Evolutionary conservation across 495 filamentous ascomycete genomes (phyloP), one percentile per base, ranked within the genome.

Genomic region (Aspergillus sclerotiicarbonarius): DNA sequence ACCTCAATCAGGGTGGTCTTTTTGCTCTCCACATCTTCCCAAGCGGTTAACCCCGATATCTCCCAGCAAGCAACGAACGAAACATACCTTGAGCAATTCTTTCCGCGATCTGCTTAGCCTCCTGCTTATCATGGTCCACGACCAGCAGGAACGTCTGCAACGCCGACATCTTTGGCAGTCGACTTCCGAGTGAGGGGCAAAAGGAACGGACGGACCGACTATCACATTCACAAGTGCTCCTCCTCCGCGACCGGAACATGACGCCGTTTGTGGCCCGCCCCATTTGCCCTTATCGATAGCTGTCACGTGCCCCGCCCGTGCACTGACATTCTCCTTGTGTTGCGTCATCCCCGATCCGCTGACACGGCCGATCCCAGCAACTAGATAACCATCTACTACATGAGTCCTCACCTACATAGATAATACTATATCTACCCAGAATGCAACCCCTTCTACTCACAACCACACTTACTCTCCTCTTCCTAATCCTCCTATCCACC

Each of bases 131-230:
- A 60, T 80, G 81, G 62, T 87, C 84, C 44, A 83, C 77, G 58
- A 82, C 82, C 63, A 89, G 76, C 73, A 90, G 77, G 62, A 85
- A 90, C 8, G 76, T 77, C 74, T 85, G 81, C 58, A 86, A 72
- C 61, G 83, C 83, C 63, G 83, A 86, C 84, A 88, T 79, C 50
- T 59, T 79, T 41, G 61, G 67, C n/a, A 43, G 31, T 43, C 2
- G 29, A 46, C 8, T 12, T 41, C 41, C 19, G 33, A 21, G 31
- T 52, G 57, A 62, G 60, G 51, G 44, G 41, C 44, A 41, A n/a
- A 15, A 13, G 37, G 13, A n/a, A 15, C 9, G 37, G 37, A 37
- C 15, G 35, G 35, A 41, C n/a, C 13, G 2, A 25, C 25, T 25
- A 25, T 25, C 25, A 3, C 25, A 25, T 3, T 25, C 25, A 3